These are phyloP conservation scores for Fabrea salina DNA, from an alignment of 169 alveolate species.

Conservation along the genomic window DNA sequence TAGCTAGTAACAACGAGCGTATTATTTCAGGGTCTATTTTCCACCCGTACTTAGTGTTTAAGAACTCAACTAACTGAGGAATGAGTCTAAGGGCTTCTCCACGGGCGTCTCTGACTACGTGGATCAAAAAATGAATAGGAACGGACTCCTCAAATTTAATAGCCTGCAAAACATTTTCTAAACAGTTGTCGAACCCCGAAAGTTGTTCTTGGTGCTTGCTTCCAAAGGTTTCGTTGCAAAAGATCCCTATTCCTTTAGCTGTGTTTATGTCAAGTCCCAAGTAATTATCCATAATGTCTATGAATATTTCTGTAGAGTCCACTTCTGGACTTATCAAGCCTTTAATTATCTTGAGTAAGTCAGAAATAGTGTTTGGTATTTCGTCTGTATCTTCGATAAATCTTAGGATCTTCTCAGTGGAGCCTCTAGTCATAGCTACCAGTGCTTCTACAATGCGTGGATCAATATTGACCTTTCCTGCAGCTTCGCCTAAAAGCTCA, in stretches of 20 bases:
- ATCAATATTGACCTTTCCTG: conserved; percentile 9
- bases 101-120: not conserved
- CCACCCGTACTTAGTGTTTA: not conserved
- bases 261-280: not conserved
- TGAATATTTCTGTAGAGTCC: not conserved
- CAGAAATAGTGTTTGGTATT: not conserved
- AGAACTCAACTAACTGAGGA: not conserved
- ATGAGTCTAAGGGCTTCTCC: not conserved
- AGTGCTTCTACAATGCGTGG: conserved; percentile 11
- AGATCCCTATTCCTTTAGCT: not conserved
- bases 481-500: not conserved
- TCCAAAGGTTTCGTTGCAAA: not conserved
- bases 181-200: not conserved
- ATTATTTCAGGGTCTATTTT: not conserved
- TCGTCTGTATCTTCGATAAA: not conserved
- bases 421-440: conserved; percentile 10
- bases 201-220: not conserved
- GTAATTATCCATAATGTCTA: not conserved
- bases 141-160: not conserved
- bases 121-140: not conserved
- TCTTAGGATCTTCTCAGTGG: not conserved
- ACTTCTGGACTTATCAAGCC: not conserved
- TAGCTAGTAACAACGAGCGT: not conserved
- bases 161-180: not conserved
- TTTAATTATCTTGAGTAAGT: not conserved